Conservation (phyloP, 2,329 filamentous ascomycete genomes). For the Pseudodiploospora longispora region DNA sequence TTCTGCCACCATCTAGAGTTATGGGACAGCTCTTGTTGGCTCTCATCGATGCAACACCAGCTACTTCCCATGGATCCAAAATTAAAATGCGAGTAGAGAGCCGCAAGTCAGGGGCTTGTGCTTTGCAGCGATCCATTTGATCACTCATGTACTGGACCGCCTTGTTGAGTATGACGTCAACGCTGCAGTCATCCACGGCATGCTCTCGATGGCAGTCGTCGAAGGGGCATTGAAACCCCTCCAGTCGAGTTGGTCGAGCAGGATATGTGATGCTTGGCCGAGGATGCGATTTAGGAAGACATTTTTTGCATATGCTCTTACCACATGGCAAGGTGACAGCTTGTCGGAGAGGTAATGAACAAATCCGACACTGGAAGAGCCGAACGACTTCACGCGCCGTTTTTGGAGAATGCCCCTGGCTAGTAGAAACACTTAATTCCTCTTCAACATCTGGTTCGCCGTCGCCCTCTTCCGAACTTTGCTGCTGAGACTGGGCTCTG, state of each 20-base stretch:
- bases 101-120: slow-evolving; percentile 14
- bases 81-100: slow-evolving; percentile 32
- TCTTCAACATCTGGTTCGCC: too few species aligned
- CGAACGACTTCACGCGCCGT: slow-evolving; percentile 41
- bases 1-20: slow-evolving; percentile 46
- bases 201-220: slow-evolving; percentile 60
- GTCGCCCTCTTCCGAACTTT: too few species aligned
- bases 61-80: slow-evolving; percentile 29
- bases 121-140: slow-evolving; percentile 38
- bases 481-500: too few species aligned
- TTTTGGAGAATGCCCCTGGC: neutral
- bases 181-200: slow-evolving; percentile 64
- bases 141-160: slow-evolving; percentile 52
- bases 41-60: slow-evolving; percentile 33
- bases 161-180: slow-evolving; percentile 70
- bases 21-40: slow-evolving; percentile 22
- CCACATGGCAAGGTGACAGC: slow-evolving; percentile 78
- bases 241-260: slow-evolving; percentile 53
- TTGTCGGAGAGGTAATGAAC: slow-evolving; percentile 57
- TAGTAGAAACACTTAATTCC: too few species aligned
- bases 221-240: slow-evolving; percentile 70
- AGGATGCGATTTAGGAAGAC: slow-evolving; percentile 58
- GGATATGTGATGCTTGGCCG: slow-evolving; percentile 73
- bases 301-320: slow-evolving; percentile 65
- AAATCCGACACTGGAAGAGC: slow-evolving; percentile 69